phyloP scores from a whole-genome alignment of 495 filamentous ascomycete genomes.

The Aspergillus mulundensis region DNA sequence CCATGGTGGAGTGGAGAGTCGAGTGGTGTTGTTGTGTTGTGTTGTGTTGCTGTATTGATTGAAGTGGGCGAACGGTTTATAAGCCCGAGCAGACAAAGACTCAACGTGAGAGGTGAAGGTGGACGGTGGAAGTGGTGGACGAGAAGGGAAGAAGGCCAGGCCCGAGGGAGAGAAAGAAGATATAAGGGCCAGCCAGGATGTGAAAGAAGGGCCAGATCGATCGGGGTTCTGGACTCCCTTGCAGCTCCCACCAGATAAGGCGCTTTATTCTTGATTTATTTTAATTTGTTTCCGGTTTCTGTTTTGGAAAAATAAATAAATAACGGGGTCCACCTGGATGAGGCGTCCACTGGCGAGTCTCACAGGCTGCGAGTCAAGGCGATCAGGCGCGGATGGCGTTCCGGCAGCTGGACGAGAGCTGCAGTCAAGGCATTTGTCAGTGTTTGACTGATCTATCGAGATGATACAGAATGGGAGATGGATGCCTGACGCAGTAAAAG shows the following conservation, averaged over 20 bases:
- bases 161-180: conserved; percentile 13
- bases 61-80: not conserved
- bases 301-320: conserved; percentile 9
- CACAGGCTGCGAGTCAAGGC: conserved; percentile 23
- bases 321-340: conserved; percentile 9
- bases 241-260: conserved; percentile 28
- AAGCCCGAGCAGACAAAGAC: not conserved
- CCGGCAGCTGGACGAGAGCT: conserved; percentile 18
- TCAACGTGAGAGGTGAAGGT: no score
- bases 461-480: not conserved
- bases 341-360: conserved; percentile 11
- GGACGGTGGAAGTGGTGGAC: conserved; percentile 11
- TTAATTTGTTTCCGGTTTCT: conserved; percentile 11
- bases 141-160: not conserved
- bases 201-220: conserved; percentile 19
- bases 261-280: conserved; percentile 16
- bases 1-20: conserved; percentile 1
- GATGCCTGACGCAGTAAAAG: not conserved
- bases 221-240: conserved; percentile 27
- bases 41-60: not conserved
- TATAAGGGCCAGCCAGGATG: conserved; percentile 9
- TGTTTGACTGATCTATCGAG: conserved; percentile 3
- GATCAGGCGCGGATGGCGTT: conserved; percentile 28
- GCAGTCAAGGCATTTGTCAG: conserved; percentile 7
- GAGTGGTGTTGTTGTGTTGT: not conserved